These are phyloP conservation scores for Stevia rebaudiana DNA, from an alignment of 140 eudicot species.

Conservation along the genomic window DNA sequence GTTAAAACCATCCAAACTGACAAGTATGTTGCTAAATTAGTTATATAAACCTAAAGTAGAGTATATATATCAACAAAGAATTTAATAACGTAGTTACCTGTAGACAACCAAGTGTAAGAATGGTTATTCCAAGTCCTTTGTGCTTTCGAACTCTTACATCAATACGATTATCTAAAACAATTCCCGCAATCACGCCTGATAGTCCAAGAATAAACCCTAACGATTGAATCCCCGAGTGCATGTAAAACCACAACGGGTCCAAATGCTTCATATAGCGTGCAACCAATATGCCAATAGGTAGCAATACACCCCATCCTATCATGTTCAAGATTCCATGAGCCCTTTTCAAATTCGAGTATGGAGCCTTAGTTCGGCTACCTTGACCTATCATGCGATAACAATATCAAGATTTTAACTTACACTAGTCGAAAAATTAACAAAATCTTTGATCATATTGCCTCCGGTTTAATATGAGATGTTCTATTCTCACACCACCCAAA, in stretches of 20 bases:
- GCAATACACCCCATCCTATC: slow-evolving; percentile 72
- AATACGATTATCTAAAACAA: slow-evolving; percentile 49
- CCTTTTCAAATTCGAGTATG: slow-evolving; percentile 48
- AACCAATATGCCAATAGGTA: slow-evolving; percentile 61
- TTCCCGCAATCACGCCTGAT: slow-evolving; percentile 56
- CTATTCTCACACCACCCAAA: no score
- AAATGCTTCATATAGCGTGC: slow-evolving; percentile 58
- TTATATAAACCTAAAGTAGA: no score
- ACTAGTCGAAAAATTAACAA: background rate
- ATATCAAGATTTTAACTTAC: no score
- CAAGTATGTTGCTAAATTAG: no score
- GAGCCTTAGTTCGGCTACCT: slow-evolving; percentile 35
- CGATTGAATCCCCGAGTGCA: slow-evolving; percentile 48
- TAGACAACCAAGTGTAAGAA: slow-evolving; percentile 60
- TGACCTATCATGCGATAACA: slow-evolving; percentile 40
- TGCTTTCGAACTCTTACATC: slow-evolving; percentile 37
- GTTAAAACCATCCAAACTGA: no score
- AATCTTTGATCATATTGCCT: no score
- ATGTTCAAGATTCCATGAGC: slow-evolving; percentile 78
- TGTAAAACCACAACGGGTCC: slow-evolving; percentile 77
- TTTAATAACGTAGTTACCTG: slow-evolving; percentile 41
- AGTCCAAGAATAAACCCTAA: slow-evolving; percentile 60
- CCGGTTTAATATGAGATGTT: no score
- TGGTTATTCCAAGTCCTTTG: slow-evolving; percentile 58
- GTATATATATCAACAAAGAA: background rate